Conservation (phyloP, 1,284 basidiomycete genomes). For the Ceratobasidium papillatum region DNA sequence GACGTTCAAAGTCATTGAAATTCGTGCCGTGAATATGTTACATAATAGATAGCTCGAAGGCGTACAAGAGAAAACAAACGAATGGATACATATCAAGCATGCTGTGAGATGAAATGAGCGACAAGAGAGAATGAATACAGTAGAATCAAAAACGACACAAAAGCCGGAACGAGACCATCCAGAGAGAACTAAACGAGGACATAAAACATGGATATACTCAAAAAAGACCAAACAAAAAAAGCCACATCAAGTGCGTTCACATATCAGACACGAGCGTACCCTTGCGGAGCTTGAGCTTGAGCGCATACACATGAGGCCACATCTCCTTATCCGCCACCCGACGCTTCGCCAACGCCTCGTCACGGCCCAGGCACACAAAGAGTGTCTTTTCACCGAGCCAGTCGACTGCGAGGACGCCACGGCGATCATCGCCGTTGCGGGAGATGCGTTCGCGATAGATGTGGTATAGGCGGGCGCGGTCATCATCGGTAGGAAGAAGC, state of each 20-base stretch:
- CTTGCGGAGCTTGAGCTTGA: constrained; percentile 36
- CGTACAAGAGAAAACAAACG: neutral
- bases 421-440: neutral
- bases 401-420: constrained; percentile 22
- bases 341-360: constrained; percentile 29
- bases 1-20: neutral
- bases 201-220: neutral
- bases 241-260: neutral
- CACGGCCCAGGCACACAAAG: constrained; percentile 26
- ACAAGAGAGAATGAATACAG: neutral
- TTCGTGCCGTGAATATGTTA: neutral
- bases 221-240: neutral
- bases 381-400: constrained; percentile 34
- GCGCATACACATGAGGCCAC: constrained; percentile 38
- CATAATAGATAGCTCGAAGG: neutral
- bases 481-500: constrained; percentile 20
- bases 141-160: neutral
- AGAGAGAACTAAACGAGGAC: neutral
- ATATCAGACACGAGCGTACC: constrained; percentile 28
- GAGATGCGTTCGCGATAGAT: constrained; percentile 19
- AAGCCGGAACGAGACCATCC: neutral
- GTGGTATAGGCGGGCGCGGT: constrained; percentile 10
- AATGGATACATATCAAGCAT: neutral
- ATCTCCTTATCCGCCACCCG: constrained; percentile 27
- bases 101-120: neutral